Evolutionary conservation across 257 asterid genomes (phyloP).

Genomic region (Solanum corneliomulleri): DNA sequence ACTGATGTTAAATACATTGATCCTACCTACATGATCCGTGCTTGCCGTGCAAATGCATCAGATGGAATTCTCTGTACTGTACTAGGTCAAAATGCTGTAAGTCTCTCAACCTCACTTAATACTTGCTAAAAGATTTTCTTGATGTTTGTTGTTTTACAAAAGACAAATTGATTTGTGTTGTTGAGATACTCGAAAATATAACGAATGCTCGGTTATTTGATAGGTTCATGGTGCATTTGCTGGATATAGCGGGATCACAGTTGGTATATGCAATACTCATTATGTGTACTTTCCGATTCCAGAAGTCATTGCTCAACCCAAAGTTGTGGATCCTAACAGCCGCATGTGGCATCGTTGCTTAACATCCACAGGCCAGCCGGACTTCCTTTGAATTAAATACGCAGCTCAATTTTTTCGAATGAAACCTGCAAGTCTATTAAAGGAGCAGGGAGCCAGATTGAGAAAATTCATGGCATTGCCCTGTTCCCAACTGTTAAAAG

Average conservation of each 20-base stretch:
- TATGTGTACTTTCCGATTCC: constrained; percentile 88
- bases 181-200: not conserved
- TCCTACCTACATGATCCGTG: constrained; percentile 97
- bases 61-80: constrained; percentile 93
- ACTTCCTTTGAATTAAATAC: constrained; percentile 34
- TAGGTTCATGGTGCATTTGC: constrained; percentile 99
- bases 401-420: not conserved
- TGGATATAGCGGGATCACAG: constrained; percentile 90
- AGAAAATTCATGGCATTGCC: not conserved
- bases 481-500: not conserved
- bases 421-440: constrained; percentile 3
- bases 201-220: not conserved
- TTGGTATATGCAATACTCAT: constrained; percentile 90
- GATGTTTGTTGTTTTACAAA: not conserved
- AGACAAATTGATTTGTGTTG: not conserved
- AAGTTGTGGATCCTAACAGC: constrained; percentile 67
- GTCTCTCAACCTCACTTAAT: constrained; percentile 3
- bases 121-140: not conserved
- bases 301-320: constrained; percentile 69
- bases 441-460: constrained; percentile 8
- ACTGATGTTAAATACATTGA: constrained; percentile 90
- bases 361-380: constrained; percentile 96
- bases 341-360: constrained; percentile 99
- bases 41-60: constrained; percentile 96
- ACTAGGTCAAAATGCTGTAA: constrained; percentile 96